These are phyloP conservation scores for Coemansia sp. DNA, from an alignment of 371 early-diverging fungal genomes.

Conservation along the genomic window DNA sequence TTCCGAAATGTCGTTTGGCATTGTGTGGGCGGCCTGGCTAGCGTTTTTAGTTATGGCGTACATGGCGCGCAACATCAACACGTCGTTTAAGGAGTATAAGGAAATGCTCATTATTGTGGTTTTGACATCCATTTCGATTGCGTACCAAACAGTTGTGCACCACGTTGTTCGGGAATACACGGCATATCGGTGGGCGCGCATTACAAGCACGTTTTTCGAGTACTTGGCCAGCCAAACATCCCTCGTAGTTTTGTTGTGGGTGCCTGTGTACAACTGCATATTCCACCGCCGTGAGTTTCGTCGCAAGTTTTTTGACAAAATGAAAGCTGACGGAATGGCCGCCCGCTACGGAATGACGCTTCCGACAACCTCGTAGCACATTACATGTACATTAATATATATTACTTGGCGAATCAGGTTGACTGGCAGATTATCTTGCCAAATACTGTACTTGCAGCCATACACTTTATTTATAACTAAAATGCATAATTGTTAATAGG, in stretches of 20 bases:
- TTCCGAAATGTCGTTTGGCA: conserved; percentile 27
- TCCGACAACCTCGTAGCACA: neutral
- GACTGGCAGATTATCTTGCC: too few species aligned
- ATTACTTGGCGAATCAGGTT: too few species aligned
- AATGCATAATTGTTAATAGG: neutral
- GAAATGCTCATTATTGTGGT: conserved; percentile 35
- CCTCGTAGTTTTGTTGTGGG: conserved; percentile 18
- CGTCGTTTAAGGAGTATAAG: conserved; percentile 43
- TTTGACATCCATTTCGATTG: conserved; percentile 7
- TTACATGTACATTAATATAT: neutral
- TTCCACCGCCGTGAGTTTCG: conserved; percentile 22
- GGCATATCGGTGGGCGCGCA: conserved; percentile 21
- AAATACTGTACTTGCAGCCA: neutral
- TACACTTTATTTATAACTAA: neutral
- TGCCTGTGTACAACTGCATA: conserved; percentile 39
- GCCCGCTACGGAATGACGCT: conserved; percentile 18
- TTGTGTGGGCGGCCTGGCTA: conserved; percentile 38
- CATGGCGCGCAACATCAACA: conserved; percentile 40
- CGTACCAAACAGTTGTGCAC: conserved; percentile 29
- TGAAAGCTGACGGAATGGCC: conserved; percentile 39
- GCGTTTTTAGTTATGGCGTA: conserved; percentile 2
- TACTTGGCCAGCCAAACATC: conserved; percentile 23
- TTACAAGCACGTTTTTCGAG: conserved; percentile 16
- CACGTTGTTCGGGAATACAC: conserved; percentile 22
- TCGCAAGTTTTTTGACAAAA: conserved; percentile 28